These are phyloP conservation scores for Euphorbia lathyris DNA, from an alignment of 345 rosid genomes.

Conservation along the genomic window DNA sequence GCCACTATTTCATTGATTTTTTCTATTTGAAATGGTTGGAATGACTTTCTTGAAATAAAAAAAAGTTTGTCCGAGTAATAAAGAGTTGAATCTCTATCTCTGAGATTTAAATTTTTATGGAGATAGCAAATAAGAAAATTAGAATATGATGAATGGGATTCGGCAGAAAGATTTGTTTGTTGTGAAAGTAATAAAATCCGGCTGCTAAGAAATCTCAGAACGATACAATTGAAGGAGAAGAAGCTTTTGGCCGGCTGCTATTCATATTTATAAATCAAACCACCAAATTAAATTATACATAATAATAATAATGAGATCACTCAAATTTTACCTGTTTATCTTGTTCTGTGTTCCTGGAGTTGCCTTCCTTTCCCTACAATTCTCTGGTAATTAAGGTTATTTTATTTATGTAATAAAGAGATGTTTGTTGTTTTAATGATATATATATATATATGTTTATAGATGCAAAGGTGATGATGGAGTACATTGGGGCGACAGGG, in stretches of 20 bases:
- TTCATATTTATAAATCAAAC: no score
- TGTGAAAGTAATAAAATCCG: background rate
- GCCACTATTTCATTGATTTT: no score
- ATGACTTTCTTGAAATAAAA: no score
- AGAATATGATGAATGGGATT: no score
- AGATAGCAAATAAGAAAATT: no score
- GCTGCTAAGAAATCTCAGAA: background rate
- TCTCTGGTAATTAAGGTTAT: background rate
- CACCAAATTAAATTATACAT: background rate
- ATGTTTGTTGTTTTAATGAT: background rate
- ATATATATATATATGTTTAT: no score
- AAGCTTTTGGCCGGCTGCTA: background rate
- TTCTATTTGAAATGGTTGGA: no score
- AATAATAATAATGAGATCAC: background rate
- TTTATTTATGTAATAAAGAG: no score
- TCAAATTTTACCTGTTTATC: background rate
- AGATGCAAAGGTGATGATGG: constrained; percentile 63
- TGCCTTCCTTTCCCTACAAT: background rate
- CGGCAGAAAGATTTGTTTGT: no score
- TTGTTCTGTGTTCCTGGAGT: constrained; percentile 5
- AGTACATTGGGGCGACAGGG: constrained; percentile 57
- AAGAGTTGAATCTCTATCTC: no score
- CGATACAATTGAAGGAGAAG: background rate
- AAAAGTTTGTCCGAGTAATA: no score
- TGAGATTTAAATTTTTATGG: no score